A percentile compares a stretch with the other conserved stretches of the same genome.
Evolutionary conservation across 306 rosid species (phyloP).

Genomic region (Quercus suber): DNA sequence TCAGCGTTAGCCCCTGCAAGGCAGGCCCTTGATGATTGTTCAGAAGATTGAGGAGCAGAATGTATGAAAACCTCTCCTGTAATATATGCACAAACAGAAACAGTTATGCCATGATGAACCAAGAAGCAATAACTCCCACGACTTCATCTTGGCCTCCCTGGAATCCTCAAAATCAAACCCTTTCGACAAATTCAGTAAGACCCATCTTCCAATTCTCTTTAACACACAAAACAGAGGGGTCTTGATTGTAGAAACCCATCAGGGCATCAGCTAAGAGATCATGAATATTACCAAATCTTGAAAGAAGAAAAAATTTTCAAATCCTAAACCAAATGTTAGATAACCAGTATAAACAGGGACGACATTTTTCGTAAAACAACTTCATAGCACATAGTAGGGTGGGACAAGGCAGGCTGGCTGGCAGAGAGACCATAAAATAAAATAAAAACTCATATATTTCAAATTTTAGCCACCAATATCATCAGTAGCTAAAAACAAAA

Average conservation of each 20-base stretch:
- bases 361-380: too few species aligned
- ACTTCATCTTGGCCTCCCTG: conserved; percentile 56
- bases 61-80: conserved; percentile 74
- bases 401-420: too few species aligned
- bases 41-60: conserved; percentile 50
- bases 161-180: conserved; percentile 51
- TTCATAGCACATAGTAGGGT: too few species aligned
- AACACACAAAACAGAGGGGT: conserved; percentile 8
- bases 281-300: not conserved
- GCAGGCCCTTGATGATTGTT: conserved; percentile 39
- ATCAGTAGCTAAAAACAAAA: not conserved
- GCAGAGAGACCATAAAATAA: too few species aligned
- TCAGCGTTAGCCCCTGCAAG: conserved; percentile 27
- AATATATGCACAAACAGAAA: conserved; percentile 79
- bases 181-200: conserved; percentile 35
- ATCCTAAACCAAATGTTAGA: not conserved
- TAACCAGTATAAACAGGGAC: not conserved
- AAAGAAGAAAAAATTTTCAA: not conserved
- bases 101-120: conserved; percentile 74
- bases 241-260: conserved; percentile 7
- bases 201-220: conserved; percentile 45
- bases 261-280: not conserved
- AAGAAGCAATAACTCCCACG: conserved; percentile 66
- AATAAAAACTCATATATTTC: not conserved
- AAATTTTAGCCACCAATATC: not conserved